Conservation (phyloP, 768 basidiomycete genomes). For the Podaxis rugospora region DNA sequence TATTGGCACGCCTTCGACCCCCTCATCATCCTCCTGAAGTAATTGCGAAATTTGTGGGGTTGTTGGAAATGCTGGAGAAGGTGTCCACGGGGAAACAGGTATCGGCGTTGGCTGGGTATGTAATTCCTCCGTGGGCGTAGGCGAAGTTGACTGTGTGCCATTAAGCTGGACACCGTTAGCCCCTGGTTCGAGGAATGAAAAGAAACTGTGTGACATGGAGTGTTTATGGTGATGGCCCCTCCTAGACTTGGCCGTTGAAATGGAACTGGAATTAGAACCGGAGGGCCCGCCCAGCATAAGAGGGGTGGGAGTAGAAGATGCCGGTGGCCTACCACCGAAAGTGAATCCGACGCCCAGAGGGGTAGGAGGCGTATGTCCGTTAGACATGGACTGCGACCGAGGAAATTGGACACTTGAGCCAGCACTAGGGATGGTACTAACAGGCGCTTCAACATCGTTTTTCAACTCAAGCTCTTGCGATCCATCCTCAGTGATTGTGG, state of each 20-base stretch:
- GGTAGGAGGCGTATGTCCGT: conserved; percentile 24
- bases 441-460: conserved; percentile 43
- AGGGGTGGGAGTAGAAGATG: conserved; percentile 23
- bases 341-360: conserved; percentile 55
- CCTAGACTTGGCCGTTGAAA: conserved; percentile 34
- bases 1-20: conserved; percentile 15
- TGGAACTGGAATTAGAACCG: conserved; percentile 12
- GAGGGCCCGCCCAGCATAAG: conserved; percentile 23
- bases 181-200: conserved; percentile 87
- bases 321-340: conserved; percentile 54
- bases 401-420: conserved; percentile 35
- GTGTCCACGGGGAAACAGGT: conserved; percentile 67
- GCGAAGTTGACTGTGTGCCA: background rate
- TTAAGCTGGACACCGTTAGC: conserved; percentile 20
- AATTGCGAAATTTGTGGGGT: conserved; percentile 25
- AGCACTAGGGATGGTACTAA: conserved; percentile 42
- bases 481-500: conserved; percentile 67
- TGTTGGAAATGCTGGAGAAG: conserved; percentile 41
- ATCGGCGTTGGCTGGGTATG: conserved; percentile 56
- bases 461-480: conserved; percentile 44
- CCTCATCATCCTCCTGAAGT: background rate
- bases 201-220: conserved; percentile 91
- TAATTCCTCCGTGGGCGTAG: conserved; percentile 28
- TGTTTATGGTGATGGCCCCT: conserved; percentile 91
- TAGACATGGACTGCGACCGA: conserved; percentile 25